These are phyloP conservation scores for Populus simonii DNA, from an alignment of 345 rosid species.

Conservation along the genomic window DNA sequence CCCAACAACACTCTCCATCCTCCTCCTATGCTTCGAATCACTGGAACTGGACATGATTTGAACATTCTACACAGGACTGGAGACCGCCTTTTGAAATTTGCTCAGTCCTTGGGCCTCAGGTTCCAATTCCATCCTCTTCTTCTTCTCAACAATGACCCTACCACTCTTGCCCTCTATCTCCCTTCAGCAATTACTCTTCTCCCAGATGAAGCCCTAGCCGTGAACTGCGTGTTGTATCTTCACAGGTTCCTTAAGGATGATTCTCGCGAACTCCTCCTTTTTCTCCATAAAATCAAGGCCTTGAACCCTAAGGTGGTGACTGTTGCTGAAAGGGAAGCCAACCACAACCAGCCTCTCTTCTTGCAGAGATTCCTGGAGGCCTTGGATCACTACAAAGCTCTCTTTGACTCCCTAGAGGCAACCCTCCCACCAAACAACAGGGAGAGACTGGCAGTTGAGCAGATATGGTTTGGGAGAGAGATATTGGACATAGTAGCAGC, in stretches of 20 bases:
- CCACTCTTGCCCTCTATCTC: slow-evolving; percentile 40
- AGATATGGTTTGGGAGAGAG: slow-evolving; percentile 84
- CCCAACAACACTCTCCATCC: slow-evolving; percentile 33
- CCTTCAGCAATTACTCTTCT: slow-evolving; percentile 43
- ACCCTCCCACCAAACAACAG: slow-evolving; percentile 84
- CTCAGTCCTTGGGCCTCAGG: slow-evolving; percentile 68
- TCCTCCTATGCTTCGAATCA: slow-evolving; percentile 75
- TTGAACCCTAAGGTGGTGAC: slow-evolving; percentile 77
- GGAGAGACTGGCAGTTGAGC: slow-evolving; percentile 77
- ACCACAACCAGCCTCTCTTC: slow-evolving; percentile 66
- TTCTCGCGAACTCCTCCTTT: slow-evolving; percentile 38
- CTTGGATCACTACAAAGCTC: slow-evolving; percentile 67
- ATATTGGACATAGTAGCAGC: slow-evolving; percentile 67
- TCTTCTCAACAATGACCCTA: slow-evolving; percentile 48
- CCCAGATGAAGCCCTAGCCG: slow-evolving; percentile 69
- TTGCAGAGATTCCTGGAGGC: slow-evolving; percentile 69
- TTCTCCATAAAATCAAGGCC: slow-evolving; percentile 60
- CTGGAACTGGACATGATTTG: slow-evolving; percentile 73
- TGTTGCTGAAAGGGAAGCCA: slow-evolving; percentile 78
- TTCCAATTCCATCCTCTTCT: slow-evolving; percentile 80
- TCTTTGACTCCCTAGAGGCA: slow-evolving; percentile 86
- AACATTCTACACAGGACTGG: slow-evolving; percentile 66
- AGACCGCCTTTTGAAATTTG: slow-evolving; percentile 75
- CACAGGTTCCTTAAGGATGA: slow-evolving; percentile 59
- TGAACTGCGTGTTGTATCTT: slow-evolving; percentile 71